Conservation (phyloP, 495 filamentous ascomycete genomes). For the Pyrenula massariospora region DNA sequence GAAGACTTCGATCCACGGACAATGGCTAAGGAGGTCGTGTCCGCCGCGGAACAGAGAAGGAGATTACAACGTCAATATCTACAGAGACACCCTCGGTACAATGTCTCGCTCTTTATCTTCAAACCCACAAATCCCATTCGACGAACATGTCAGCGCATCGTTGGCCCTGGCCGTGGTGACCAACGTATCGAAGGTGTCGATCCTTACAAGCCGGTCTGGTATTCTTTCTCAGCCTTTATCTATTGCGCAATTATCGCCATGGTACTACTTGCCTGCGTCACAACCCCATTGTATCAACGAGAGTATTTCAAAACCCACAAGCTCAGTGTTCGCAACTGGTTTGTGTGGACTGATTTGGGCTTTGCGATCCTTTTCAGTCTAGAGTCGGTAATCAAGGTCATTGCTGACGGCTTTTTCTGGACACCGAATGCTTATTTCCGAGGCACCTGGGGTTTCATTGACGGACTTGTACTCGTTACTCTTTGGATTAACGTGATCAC, state of each 20-base stretch:
- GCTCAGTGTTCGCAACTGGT: constrained; percentile 64
- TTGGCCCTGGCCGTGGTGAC: constrained; percentile 79
- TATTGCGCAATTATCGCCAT: constrained; percentile 93
- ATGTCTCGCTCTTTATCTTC: constrained; percentile 86
- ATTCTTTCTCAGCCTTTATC: constrained; percentile 82
- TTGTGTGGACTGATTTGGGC: constrained; percentile 78
- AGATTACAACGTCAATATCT: constrained; percentile 85
- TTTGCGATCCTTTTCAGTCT: constrained; percentile 82
- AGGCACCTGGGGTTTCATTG: constrained; percentile 94
- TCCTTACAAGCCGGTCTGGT: constrained; percentile 83
- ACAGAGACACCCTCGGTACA: constrained; percentile 77
- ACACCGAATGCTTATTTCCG: constrained; percentile 96
- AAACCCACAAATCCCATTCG: constrained; percentile 62
- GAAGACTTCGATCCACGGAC: constrained; percentile 71
- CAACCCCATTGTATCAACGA: constrained; percentile 86
- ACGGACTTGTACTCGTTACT: constrained; percentile 83
- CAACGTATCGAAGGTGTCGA: constrained; percentile 78
- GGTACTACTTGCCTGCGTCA: constrained; percentile 90
- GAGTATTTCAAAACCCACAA: constrained; percentile 54
- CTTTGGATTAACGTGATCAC: constrained; percentile 93
- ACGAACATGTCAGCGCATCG: constrained; percentile 74
- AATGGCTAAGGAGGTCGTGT: constrained; percentile 82
- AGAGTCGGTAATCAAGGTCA: constrained; percentile 84
- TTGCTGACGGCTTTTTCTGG: constrained; percentile 94
- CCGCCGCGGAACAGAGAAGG: constrained; percentile 69